Percentiles rank a stretch among this genome's conserved stretches.
Conservation (phyloP, 441 rosid genomes). For the Mallotus japonicus region DNA sequence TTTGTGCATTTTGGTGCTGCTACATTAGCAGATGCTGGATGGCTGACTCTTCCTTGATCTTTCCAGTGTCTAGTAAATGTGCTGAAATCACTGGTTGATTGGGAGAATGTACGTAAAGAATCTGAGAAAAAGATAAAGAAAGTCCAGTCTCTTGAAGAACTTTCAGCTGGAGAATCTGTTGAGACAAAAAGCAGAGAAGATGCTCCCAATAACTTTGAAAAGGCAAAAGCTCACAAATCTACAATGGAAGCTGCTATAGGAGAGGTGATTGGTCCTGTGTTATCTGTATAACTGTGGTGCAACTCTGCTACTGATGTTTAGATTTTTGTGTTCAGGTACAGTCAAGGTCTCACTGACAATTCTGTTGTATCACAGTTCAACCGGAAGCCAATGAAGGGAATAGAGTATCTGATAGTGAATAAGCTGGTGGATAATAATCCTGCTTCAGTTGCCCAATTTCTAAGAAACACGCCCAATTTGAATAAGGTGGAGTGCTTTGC, state of each 20-base stretch:
- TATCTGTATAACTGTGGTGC: not conserved
- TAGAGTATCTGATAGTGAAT: conserved; percentile 73
- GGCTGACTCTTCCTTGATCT: conserved; percentile 33
- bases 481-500: conserved; percentile 63
- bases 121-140: conserved; percentile 42
- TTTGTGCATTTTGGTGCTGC: conserved; percentile 17
- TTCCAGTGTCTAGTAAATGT: conserved; percentile 90
- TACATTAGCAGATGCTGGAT: conserved; percentile 23
- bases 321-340: conserved; percentile 5
- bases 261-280: conserved; percentile 55
- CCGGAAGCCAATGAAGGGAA: conserved; percentile 78
- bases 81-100: conserved; percentile 91
- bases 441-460: conserved; percentile 82
- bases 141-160: conserved; percentile 45
- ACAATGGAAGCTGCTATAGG: conserved; percentile 90
- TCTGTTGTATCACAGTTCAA: conserved; percentile 75
- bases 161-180: conserved; percentile 47
- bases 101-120: conserved; percentile 82
- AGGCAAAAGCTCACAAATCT: conserved; percentile 98
- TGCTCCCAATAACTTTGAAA: conserved; percentile 81
- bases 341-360: conserved; percentile 23
- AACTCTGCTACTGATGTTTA: not conserved
- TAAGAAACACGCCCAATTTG: conserved; percentile 69
- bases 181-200: conserved; percentile 67
- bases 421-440: conserved; percentile 86